Percentiles rank a stretch among this genome's conserved stretches.
Evolutionary conservation across 2,329 filamentous ascomycete species (phyloP).

Genomic region (Didymella sp.): DNA sequence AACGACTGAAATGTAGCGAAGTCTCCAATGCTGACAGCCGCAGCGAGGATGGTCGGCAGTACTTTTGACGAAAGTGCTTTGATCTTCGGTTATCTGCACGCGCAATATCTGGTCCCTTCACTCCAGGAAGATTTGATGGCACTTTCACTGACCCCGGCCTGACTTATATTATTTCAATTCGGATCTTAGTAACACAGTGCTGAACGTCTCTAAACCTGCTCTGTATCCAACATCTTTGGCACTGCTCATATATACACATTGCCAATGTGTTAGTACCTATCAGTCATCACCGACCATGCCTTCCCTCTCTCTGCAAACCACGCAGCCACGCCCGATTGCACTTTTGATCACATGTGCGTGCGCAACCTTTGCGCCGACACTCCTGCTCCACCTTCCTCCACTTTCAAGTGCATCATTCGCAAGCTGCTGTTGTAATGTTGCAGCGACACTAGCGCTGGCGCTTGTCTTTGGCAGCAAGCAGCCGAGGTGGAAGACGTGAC

Average conservation of each 20-base stretch:
- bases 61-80: too few species aligned
- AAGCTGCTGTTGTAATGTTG: slow-evolving; percentile 54
- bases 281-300: slow-evolving; percentile 13
- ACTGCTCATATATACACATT: too few species aligned
- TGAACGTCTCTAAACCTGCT: background rate
- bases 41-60: too few species aligned
- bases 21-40: too few species aligned
- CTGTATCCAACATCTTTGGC: slow-evolving; percentile 3
- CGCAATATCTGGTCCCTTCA: too few species aligned
- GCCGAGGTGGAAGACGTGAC: slow-evolving; percentile 79
- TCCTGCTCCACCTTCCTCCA: slow-evolving; percentile 60
- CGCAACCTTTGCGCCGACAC: slow-evolving; percentile 65
- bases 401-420: slow-evolving; percentile 53
- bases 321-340: slow-evolving; percentile 65
- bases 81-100: too few species aligned
- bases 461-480: slow-evolving; percentile 65
- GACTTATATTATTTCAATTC: too few species aligned
- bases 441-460: slow-evolving; percentile 52
- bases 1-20: too few species aligned
- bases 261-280: too few species aligned
- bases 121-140: too few species aligned
- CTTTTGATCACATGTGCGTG: slow-evolving; percentile 83
- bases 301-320: slow-evolving; percentile 46
- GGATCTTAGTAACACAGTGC: background rate
- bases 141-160: too few species aligned